Evolutionary conservation across 306 rosid genomes (phyloP).

Genomic region (Pyrus betulifolia): DNA sequence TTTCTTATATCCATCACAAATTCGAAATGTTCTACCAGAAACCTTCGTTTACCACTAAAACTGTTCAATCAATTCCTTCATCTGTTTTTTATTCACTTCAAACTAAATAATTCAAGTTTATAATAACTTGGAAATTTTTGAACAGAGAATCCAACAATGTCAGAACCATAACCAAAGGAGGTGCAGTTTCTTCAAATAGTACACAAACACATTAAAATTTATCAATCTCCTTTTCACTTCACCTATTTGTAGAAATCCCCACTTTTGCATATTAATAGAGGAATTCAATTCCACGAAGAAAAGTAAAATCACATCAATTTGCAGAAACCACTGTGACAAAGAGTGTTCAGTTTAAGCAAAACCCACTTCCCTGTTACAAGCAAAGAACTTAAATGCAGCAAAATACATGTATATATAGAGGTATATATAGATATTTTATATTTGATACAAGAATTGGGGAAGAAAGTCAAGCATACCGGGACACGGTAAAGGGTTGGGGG

Average conservation of each 20-base stretch:
- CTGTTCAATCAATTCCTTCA: neutral
- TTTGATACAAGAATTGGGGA: neutral
- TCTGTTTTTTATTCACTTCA: neutral
- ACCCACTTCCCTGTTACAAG: neutral
- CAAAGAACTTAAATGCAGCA: neutral
- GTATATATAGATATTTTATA: neutral
- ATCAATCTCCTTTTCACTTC: neutral
- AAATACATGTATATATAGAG: neutral
- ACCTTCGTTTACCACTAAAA: neutral
- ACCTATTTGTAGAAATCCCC: neutral
- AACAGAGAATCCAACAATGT: neutral
- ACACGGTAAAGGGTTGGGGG: slow-evolving; percentile 36
- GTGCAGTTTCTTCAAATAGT: neutral
- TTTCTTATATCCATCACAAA: neutral
- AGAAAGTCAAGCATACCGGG: slow-evolving; percentile 29
- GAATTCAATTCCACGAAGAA: neutral
- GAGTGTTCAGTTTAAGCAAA: neutral
- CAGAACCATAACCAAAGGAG: neutral
- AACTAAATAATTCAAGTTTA: too few species aligned
- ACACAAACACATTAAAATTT: neutral
- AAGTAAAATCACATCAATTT: neutral
- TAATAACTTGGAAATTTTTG: neutral
- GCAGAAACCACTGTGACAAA: neutral
- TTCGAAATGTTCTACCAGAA: neutral
- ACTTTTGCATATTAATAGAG: neutral